These are phyloP conservation scores for Alternaria alternata DNA, from an alignment of 2,329 filamentous ascomycete species.

Conservation along the genomic window DNA sequence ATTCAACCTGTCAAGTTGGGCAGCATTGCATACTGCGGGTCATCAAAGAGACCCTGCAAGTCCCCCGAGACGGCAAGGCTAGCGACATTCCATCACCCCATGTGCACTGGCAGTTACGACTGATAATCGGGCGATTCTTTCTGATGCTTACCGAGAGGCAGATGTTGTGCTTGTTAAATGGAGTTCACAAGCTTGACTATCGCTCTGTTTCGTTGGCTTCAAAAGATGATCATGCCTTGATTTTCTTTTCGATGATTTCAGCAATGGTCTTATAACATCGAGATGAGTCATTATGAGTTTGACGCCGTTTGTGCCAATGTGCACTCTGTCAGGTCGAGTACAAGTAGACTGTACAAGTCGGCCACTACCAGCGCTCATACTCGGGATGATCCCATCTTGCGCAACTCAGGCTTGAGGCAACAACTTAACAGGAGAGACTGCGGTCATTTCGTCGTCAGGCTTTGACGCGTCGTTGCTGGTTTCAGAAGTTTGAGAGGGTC, in stretches of 20 bases:
- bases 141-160: not conserved
- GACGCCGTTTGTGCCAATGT: not conserved
- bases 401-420: not conserved
- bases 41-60: constrained; percentile 1
- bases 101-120: not conserved
- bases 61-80: constrained; percentile 2
- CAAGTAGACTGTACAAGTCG: not conserved
- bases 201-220: not conserved
- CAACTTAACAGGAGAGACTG: not conserved
- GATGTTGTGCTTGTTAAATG: not conserved
- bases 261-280: not conserved
- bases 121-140: not conserved
- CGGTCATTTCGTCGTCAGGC: not conserved
- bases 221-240: not conserved
- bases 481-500: not conserved
- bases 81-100: not conserved
- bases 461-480: not conserved
- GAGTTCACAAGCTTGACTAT: not conserved
- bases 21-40: constrained; percentile 17
- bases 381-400: not conserved
- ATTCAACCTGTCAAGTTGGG: constrained; percentile 4
- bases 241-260: not conserved
- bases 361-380: not conserved
- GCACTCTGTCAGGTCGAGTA: not conserved
- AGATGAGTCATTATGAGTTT: not conserved